Conservation (phyloP, 2,329 filamentous ascomycete species). For the Cladobotryum mycophilum region DNA sequence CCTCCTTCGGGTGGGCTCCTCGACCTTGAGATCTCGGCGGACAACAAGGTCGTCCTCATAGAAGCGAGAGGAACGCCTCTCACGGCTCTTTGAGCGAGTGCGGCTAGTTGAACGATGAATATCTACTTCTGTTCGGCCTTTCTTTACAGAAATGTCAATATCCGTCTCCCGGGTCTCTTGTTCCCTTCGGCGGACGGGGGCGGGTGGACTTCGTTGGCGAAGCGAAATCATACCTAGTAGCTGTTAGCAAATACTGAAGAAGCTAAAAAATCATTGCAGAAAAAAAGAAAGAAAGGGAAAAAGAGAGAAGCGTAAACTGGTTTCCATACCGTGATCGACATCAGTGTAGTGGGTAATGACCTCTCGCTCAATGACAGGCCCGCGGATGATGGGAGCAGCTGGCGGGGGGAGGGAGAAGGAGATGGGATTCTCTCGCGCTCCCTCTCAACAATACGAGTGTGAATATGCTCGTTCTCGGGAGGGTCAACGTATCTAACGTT, state of each 20-base stretch:
- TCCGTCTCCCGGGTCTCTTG: constrained; percentile 35
- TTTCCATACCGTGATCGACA: constrained; percentile 70
- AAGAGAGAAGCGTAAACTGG: not conserved
- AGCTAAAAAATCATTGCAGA: not conserved
- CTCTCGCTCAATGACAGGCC: constrained; percentile 78
- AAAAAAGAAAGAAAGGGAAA: not conserved
- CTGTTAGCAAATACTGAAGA: constrained; percentile 4
- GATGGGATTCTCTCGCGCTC: constrained; percentile 37
- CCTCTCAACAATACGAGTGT: constrained; percentile 43
- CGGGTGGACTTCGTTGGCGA: constrained; percentile 40
- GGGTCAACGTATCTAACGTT: constrained; percentile 38
- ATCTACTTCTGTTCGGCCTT: constrained; percentile 52
- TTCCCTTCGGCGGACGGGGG: constrained; percentile 40
- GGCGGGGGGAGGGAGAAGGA: constrained; percentile 51
- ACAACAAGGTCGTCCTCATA: constrained; percentile 63
- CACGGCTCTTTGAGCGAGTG: constrained; percentile 31
- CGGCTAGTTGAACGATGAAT: constrained; percentile 38
- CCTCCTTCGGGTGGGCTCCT: constrained; percentile 41
- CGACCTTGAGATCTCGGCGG: constrained; percentile 46
- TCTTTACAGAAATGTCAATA: constrained; percentile 54
- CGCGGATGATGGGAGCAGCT: constrained; percentile 61
- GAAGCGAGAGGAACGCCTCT: constrained; percentile 32
- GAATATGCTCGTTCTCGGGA: constrained; percentile 38
- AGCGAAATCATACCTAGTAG: constrained; percentile 38
- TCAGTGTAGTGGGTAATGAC: constrained; percentile 84